Conservation (phyloP, 129 eudicot species). For the Oenanthe sinensis region DNA sequence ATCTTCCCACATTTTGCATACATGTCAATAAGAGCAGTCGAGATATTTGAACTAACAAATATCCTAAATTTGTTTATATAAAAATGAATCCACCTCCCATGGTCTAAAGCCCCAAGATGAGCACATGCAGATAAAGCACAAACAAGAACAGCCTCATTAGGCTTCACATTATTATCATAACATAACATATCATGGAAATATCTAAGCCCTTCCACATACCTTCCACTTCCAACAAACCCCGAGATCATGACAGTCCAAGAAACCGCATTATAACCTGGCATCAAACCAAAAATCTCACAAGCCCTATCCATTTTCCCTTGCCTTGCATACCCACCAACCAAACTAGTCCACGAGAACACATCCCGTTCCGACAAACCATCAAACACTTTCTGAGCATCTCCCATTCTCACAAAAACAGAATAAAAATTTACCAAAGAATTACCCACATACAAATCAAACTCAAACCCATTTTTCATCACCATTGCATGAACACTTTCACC, state of each 20-base stretch:
- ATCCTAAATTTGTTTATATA: slow-evolving; percentile 35
- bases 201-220: slow-evolving; percentile 43
- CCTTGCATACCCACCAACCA: slow-evolving; percentile 54
- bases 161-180: slow-evolving; percentile 24
- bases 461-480: slow-evolving; percentile 47
- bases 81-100: slow-evolving; percentile 53
- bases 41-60: slow-evolving; percentile 40
- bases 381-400: slow-evolving; percentile 50
- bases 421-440: slow-evolving; percentile 62
- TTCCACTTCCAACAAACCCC: slow-evolving; percentile 45
- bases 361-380: slow-evolving; percentile 65
- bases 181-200: slow-evolving; percentile 44
- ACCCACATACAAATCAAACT: slow-evolving; percentile 39
- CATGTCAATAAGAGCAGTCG: slow-evolving; percentile 76
- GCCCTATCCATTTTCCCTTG: slow-evolving; percentile 47
- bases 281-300: slow-evolving; percentile 36
- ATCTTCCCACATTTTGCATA: slow-evolving; percentile 82
- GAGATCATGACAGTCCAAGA: slow-evolving; percentile 82
- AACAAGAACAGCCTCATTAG: slow-evolving; percentile 82
- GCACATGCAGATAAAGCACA: slow-evolving; percentile 85
- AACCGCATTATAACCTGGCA: slow-evolving; percentile 61
- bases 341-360: slow-evolving; percentile 84
- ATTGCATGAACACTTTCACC: slow-evolving; percentile 59
- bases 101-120: slow-evolving; percentile 68
- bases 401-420: slow-evolving; percentile 31